phyloP scores from a whole-genome alignment of 768 basidiomycete genomes.

The Panaeolus papilionaceus region DNA sequence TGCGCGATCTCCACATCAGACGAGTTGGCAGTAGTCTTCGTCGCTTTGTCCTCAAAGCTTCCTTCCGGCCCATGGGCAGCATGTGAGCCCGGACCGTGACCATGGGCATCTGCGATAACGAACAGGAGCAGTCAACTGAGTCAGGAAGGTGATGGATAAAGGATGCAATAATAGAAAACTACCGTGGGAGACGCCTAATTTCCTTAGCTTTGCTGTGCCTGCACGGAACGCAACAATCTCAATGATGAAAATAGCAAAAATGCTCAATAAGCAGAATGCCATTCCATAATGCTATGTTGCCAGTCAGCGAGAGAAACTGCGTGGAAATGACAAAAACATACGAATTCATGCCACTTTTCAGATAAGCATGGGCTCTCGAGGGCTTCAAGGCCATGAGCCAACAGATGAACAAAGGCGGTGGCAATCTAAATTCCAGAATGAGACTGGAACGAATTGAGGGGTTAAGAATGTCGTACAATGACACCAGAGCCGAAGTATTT shows the following conservation, averaged over 20 bases:
- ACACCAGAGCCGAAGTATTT: constrained; percentile 94
- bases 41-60: constrained; percentile 20
- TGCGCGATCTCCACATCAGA: constrained; percentile 39
- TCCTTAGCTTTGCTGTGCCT: constrained; percentile 75
- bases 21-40: constrained; percentile 26
- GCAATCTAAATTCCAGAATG: constrained; percentile 62
- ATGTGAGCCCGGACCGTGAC: constrained; percentile 63
- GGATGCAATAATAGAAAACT: constrained; percentile 26
- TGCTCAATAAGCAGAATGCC: constrained; percentile 79
- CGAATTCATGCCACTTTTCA: constrained; percentile 76
- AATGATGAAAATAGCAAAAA: constrained; percentile 84
- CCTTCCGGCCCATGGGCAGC: constrained; percentile 76
- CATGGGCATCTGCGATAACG: constrained; percentile 62
- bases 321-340: constrained; percentile 43
- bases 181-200: constrained; percentile 71
- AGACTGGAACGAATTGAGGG: constrained; percentile 9
- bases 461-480: constrained; percentile 58
- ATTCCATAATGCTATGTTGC: constrained; percentile 79
- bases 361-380: constrained; percentile 74
- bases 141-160: constrained; percentile 14
- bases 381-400: constrained; percentile 76
- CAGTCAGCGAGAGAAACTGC: neutral
- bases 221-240: constrained; percentile 89
- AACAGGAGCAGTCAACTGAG: neutral
- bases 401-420: constrained; percentile 87